These are phyloP conservation scores for Arctium lappa DNA, from an alignment of 129 eudicot genomes.

Conservation along the genomic window DNA sequence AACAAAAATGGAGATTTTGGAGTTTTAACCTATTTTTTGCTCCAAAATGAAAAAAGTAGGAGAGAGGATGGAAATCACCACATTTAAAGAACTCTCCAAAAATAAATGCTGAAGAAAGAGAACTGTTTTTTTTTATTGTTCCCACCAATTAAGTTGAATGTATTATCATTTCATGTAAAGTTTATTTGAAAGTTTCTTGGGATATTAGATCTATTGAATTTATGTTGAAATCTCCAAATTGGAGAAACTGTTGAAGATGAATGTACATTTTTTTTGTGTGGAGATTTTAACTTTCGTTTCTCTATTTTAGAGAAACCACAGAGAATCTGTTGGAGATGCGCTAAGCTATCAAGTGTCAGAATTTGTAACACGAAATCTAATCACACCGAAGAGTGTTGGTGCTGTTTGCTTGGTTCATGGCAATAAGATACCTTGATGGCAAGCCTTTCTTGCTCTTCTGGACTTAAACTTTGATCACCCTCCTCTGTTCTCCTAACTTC, in stretches of 20 bases:
- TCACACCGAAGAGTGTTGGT: neutral
- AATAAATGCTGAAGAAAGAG: neutral
- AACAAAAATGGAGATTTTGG: neutral
- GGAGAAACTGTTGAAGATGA: neutral
- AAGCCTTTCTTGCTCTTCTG: slow-evolving; percentile 82
- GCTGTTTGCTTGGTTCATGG: neutral
- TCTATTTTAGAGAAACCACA: neutral
- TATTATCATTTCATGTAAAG: neutral
- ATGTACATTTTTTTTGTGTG: neutral
- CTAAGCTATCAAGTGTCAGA: neutral
- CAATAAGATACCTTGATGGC: slow-evolving; percentile 51
- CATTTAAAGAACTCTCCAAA: neutral
- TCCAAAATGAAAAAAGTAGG: neutral
- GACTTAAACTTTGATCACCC: slow-evolving; percentile 58
- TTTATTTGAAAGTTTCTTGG: neutral
- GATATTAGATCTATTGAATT: neutral
- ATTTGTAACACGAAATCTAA: neutral
- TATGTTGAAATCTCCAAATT: neutral
- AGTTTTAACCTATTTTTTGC: neutral
- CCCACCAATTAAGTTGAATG: neutral
- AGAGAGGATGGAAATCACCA: neutral
- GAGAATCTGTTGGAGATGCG: neutral
- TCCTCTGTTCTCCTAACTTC: slow-evolving; percentile 93
- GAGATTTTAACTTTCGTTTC: neutral
- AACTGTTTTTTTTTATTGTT: neutral